Evolutionary conservation across 169 alveolate genomes (phyloP).

Genomic region (Plasmodium ovale): DNA sequence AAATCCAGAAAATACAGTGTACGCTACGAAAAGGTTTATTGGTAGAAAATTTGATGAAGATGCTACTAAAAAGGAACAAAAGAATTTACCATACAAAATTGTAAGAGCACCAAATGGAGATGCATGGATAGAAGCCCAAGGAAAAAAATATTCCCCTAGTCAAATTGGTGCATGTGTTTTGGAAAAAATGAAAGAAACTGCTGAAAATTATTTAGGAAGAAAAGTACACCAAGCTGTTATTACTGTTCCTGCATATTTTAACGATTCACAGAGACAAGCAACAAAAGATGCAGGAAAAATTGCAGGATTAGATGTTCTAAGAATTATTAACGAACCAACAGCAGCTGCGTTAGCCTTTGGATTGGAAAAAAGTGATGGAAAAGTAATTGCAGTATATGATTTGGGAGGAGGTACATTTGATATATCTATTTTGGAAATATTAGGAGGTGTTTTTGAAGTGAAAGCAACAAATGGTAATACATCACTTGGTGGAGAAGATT

Average conservation of each 20-base stretch:
- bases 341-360: constrained; percentile 99
- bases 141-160: constrained; percentile 96
- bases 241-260: constrained; percentile 97
- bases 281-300: constrained; percentile 98
- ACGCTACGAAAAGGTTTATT: constrained; percentile 96
- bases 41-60: constrained; percentile 97
- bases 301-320: constrained; percentile 95
- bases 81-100: constrained; percentile 96
- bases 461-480: constrained; percentile 99
- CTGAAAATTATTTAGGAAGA: constrained; percentile 96
- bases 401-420: constrained; percentile 99
- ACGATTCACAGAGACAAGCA: constrained; percentile 97
- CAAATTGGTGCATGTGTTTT: constrained; percentile 97
- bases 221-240: constrained; percentile 96
- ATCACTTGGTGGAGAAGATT: constrained; percentile 99
- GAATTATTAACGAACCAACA: constrained; percentile 99
- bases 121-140: constrained; percentile 98
- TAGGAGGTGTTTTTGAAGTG: constrained; percentile 99
- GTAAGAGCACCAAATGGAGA: constrained; percentile 97
- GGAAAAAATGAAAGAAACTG: constrained; percentile 97
- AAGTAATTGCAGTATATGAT: constrained; percentile 93
- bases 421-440: constrained; percentile 97
- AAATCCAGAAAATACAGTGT: constrained; percentile 96
- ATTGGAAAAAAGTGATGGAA: constrained; percentile 96
- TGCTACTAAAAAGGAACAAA: constrained; percentile 96